Base-by-base conservation (phyloP, 495 filamentous ascomycete species). In the Ramalina intermedia region DNA sequence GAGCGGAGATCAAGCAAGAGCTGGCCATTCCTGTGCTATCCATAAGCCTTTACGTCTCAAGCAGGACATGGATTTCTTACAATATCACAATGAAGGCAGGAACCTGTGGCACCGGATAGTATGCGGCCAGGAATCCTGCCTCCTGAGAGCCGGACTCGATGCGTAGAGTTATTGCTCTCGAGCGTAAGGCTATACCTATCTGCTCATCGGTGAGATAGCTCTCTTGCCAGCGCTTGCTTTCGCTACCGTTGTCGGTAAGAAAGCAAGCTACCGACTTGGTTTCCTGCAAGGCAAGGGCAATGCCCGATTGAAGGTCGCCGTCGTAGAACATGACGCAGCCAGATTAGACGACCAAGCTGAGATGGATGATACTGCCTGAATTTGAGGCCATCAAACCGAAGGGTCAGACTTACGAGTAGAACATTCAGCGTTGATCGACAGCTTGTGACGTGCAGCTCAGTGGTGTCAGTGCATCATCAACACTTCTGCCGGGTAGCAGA, bases 21-120 rank as follows among this genome's bases (percentile, higher is more conserved):
- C 13, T 47, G 51, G 4, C 63, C 66, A 37, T 66, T 60, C 27
- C 63, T 66, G 47, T 17, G 3, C 13, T 3, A 17, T 41, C 8
- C 13, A 14, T 41, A n/a, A 18, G 16, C 38, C 38, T 23, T 6
- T 1, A 1, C 16, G n/a, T 18, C 21, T 41, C 38, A 37, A 23
- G 7, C 16, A 12, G 37, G 40, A 17, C 26, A 20, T 41, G 23
- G 23, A 41, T 36, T 13, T 61, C 79, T 23, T 63, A 85, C 82
- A 74, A 71, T 49, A 96, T 87, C 6, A 94, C 63, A 11, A 95
- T 71, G 1, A 93, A 62, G 5, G 84, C 79, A 0, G 90, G 91
- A 40, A 79, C 79, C 44, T 74, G 76, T 2, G 74, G 68, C 7
- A 94, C 63, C 0, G 85, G 84, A 56, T 82, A 94, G 58, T 94